These are phyloP conservation scores for Herpetomonas samuelpessoai DNA, from an alignment of 208 protist species.

Conservation along the genomic window DNA sequence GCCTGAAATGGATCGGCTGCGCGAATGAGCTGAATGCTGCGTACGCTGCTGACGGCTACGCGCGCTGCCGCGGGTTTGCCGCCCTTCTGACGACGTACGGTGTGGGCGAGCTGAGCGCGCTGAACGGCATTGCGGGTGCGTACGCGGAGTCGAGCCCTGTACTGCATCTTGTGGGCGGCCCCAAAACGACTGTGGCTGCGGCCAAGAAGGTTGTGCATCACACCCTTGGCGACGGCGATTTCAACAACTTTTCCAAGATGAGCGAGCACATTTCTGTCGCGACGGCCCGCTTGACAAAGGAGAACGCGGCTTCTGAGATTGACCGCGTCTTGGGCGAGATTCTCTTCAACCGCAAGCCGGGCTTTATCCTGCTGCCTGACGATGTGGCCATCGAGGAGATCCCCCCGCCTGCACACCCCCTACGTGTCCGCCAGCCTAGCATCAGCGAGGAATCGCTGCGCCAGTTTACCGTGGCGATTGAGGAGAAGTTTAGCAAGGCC, in stretches of 20 bases:
- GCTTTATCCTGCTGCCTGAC: constrained; percentile 39
- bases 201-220: constrained; percentile 39
- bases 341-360: constrained; percentile 47
- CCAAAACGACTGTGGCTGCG: constrained; percentile 21
- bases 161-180: constrained; percentile 45
- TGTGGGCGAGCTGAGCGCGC: constrained; percentile 47
- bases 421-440: neutral
- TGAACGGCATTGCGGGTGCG: constrained; percentile 40
- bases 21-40: neutral
- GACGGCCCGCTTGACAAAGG: constrained; percentile 30
- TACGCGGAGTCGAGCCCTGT: constrained; percentile 36
- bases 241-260: constrained; percentile 32
- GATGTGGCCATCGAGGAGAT: constrained; percentile 10
- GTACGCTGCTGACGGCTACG: constrained; percentile 35
- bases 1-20: constrained; percentile 5
- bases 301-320: constrained; percentile 46
- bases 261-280: constrained; percentile 38
- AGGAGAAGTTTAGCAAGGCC: constrained; percentile 4
- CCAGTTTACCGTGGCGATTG: neutral
- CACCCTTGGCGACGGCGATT: constrained; percentile 49
- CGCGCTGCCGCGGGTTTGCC: constrained; percentile 24
- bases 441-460: neutral
- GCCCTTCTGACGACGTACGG: constrained; percentile 45
- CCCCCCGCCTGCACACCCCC: no score
- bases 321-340: constrained; percentile 51